Percentiles rank a stretch among this genome's conserved stretches.
Evolutionary conservation across 1,284 basidiomycete species (phyloP).

Genomic region (Naganishia sp.): DNA sequence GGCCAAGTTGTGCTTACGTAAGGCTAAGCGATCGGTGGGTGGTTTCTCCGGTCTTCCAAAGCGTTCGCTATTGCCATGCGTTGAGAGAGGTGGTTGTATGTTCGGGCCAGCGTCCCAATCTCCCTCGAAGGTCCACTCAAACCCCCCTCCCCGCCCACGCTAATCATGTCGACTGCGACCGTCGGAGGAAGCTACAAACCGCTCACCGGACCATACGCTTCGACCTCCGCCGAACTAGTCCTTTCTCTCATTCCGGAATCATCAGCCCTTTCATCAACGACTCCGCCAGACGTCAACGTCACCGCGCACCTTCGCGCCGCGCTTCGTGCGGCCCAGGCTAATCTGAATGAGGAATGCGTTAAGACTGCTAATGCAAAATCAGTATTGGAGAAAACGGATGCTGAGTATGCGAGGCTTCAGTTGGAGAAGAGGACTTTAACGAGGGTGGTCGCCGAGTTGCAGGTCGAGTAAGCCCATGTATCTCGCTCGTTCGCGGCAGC

Average conservation of each 20-base stretch:
- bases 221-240: slow-evolving; percentile 21
- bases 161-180: slow-evolving; percentile 7
- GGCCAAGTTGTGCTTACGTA: too few relatives aligned
- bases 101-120: not conserved
- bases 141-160: too few relatives aligned
- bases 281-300: slow-evolving; percentile 11
- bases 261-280: slow-evolving; percentile 1
- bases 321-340: slow-evolving; percentile 7
- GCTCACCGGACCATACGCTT: slow-evolving; percentile 21
- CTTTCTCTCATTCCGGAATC: slow-evolving; percentile 22
- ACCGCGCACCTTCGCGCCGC: slow-evolving; percentile 15
- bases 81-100: too few relatives aligned
- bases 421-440: slow-evolving; percentile 16
- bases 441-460: slow-evolving; percentile 2
- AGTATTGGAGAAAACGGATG: slow-evolving; percentile 14
- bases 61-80: too few relatives aligned
- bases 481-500: not conserved
- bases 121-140: not conserved
- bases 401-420: slow-evolving; percentile 19
- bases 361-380: slow-evolving; percentile 16
- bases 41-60: too few relatives aligned
- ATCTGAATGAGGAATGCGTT: slow-evolving; percentile 10
- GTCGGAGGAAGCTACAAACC: slow-evolving; percentile 25
- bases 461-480: slow-evolving; percentile 7
- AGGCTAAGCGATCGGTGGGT: too few relatives aligned